Base-by-base conservation (phyloP, 768 basidiomycete species). In the Tricholoma furcatifolium region DNA sequence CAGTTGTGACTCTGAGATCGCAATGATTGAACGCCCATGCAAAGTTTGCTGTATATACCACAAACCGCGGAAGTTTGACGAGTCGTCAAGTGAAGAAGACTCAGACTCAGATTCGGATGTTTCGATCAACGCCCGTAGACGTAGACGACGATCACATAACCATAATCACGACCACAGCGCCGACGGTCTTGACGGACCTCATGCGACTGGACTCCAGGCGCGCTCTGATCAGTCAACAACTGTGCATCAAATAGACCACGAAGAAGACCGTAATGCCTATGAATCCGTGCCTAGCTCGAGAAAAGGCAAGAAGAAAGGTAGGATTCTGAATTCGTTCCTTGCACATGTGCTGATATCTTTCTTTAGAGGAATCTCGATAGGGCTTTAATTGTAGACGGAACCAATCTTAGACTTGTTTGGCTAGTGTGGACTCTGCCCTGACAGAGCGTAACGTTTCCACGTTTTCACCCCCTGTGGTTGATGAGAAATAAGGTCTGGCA, bases 1-100 rank as follows among this genome's bases (percentile, higher is more conserved):
- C 39, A 7, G 14, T 12, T 20, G 21, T 41, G 30, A 4, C 14
- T 4, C 39, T 15, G 32, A 48, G 17, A 31, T 47, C 47, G 21
- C 23, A 50, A 35, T 11, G 23, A 27, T 31, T 30, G 54, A 38
- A 9, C 42, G 12, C 15, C 15, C 31, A 30, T 43, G 31, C 21
- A n/a, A 57, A 98, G 94, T 97, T 45, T 98, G 94, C 67, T 98
- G 94, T 67, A 96, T 98, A 63, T 96, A 94, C 64, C 91, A 93
- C 65, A 89, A 87, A 64, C 87, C 88, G 1, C 78, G 80, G 51
- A 71, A 64, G 45, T 93, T 91, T 56, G 91, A 92, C 69, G 91
- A 93, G 63, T 93, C 91, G 0, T 90, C 85, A 0, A 84, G 83
- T 31, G 80, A 81, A 38, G 77, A 80, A 40, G 77, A 77, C 4